Evolutionary conservation across 768 basidiomycete genomes (phyloP).

Genomic region (Phanerodontia chrysosporium): DNA sequence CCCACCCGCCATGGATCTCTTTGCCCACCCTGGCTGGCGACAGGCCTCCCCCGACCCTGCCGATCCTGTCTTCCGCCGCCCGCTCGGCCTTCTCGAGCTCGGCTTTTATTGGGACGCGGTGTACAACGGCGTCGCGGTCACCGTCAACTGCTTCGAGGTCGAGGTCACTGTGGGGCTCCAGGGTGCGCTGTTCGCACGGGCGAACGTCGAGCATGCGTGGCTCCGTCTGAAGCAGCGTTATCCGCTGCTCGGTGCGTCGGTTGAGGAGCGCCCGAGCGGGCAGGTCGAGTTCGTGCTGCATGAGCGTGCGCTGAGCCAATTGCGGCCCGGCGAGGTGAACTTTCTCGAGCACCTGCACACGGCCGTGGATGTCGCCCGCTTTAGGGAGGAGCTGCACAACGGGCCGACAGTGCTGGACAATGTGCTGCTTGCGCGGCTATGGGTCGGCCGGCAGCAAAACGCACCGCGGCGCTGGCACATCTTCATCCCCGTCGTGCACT

Average conservation of each 20-base stretch:
- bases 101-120: slow-evolving; percentile 21
- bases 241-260: slow-evolving; percentile 43
- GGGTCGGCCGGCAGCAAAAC: slow-evolving; percentile 35
- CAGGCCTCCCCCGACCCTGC: neutral
- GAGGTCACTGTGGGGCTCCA: slow-evolving; percentile 19
- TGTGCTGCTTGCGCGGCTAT: slow-evolving; percentile 35
- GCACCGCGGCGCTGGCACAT: slow-evolving; percentile 34
- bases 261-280: slow-evolving; percentile 30
- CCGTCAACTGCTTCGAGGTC: slow-evolving; percentile 30
- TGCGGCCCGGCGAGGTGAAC: slow-evolving; percentile 35
- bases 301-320: slow-evolving; percentile 30
- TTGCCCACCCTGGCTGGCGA: neutral
- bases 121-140: slow-evolving; percentile 37
- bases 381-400: slow-evolving; percentile 26
- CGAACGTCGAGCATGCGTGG: slow-evolving; percentile 43
- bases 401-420: slow-evolving; percentile 37
- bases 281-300: slow-evolving; percentile 39
- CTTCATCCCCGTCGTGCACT: slow-evolving; percentile 42
- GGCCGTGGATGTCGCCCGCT: slow-evolving; percentile 31
- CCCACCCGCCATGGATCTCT: neutral
- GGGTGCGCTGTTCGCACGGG: slow-evolving; percentile 22
- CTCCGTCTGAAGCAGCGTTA: slow-evolving; percentile 40
- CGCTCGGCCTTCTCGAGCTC: slow-evolving; percentile 18
- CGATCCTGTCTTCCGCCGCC: slow-evolving; percentile 9
- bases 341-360: slow-evolving; percentile 30